phyloP scores from a whole-genome alignment of 108 stramenopile species.

The Epithemia pelagica region DNA sequence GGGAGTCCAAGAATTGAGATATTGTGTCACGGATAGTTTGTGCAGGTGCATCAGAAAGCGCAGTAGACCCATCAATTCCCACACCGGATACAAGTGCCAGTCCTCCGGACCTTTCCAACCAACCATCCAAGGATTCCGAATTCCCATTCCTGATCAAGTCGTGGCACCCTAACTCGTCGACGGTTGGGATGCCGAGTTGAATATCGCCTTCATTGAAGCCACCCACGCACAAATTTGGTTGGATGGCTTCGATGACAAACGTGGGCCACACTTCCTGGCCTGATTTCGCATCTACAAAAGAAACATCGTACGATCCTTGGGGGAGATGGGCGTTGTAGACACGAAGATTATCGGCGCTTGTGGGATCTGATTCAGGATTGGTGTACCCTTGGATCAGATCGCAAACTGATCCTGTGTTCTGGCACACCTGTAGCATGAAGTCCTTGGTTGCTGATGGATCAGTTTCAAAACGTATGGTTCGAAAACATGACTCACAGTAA shows the following conservation, averaged over 20 bases:
- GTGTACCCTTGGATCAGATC: neutral
- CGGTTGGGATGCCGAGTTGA: neutral
- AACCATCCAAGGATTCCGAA: neutral
- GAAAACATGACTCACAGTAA: neutral
- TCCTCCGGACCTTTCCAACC: constrained; percentile 1
- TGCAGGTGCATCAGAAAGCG: constrained; percentile 1
- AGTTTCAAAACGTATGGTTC: neutral
- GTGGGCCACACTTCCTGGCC: constrained; percentile 1
- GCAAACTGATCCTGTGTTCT: neutral
- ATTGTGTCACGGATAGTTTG: constrained; percentile 1
- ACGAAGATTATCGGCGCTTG: neutral
- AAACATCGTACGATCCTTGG: neutral
- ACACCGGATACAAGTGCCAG: neutral
- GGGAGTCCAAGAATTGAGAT: constrained; percentile 1
- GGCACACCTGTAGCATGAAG: neutral
- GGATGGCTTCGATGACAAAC: neutral
- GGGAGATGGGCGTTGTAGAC: constrained; percentile 7
- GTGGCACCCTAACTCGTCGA: neutral
- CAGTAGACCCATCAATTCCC: constrained; percentile 14
- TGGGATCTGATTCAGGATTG: neutral
- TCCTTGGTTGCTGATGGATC: neutral
- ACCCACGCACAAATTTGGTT: neutral
- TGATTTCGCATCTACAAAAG: constrained; percentile 1
- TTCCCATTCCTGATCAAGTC: neutral
- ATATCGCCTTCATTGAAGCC: neutral